phyloP scores from a whole-genome alignment of 2,329 filamentous ascomycete genomes.

The Aschersonia sp. region DNA sequence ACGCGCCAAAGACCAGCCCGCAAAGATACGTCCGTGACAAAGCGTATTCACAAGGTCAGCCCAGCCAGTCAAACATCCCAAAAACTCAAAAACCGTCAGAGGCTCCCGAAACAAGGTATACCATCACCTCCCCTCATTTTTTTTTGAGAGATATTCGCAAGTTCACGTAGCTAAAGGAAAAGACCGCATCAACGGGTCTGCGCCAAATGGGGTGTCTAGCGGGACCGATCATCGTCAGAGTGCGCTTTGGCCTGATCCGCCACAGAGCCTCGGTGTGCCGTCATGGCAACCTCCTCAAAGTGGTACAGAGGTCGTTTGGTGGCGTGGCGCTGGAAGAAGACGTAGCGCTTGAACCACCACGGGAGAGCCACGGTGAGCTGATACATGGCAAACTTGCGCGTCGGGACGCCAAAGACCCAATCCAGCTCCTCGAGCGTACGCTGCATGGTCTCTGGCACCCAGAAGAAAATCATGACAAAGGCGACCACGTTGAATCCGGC shows the following conservation, averaged over 20 bases:
- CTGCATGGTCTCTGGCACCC: constrained; percentile 38
- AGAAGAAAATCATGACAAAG: constrained; percentile 37
- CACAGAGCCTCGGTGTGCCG: neutral
- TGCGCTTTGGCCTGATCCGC: constrained; percentile 1
- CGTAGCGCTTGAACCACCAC: constrained; percentile 17
- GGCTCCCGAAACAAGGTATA: no score
- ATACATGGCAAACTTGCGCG: constrained; percentile 24
- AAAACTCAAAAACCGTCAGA: no score
- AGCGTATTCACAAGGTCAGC: no score
- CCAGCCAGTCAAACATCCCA: no score
- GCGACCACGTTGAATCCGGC: constrained; percentile 40
- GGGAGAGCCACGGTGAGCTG: constrained; percentile 17
- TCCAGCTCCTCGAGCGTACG: constrained; percentile 35
- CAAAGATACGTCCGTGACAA: no score
- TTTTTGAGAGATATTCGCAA: no score
- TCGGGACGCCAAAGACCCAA: constrained; percentile 33
- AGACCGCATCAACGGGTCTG: no score
- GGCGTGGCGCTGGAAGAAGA: constrained; percentile 17
- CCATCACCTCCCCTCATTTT: no score
- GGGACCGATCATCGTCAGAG: neutral
- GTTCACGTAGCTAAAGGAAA: no score
- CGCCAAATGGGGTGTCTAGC: no score
- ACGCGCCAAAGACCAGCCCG: no score
- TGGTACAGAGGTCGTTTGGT: constrained; percentile 20
- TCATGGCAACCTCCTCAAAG: constrained; percentile 14